Conservation (phyloP, 495 filamentous ascomycete genomes). For the Talaromyces stipitatus region DNA sequence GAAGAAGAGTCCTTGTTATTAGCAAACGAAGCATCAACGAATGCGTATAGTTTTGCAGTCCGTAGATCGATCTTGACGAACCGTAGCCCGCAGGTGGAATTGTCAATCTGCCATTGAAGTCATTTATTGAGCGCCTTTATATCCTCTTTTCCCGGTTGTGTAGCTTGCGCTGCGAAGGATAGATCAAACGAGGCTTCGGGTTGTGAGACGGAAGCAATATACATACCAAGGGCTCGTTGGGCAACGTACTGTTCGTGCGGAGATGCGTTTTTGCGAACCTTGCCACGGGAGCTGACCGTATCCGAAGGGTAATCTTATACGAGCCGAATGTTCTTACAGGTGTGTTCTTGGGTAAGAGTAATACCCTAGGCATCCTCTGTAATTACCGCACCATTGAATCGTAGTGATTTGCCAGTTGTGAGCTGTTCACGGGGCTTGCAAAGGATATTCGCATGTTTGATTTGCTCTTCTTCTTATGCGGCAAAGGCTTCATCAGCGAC, state of each 20-base stretch:
- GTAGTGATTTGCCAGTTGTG: neutral
- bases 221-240: neutral
- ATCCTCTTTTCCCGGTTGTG: neutral
- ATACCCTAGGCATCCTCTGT: neutral
- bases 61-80: neutral
- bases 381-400: neutral
- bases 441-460: neutral
- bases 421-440: neutral
- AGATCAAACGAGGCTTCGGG: neutral
- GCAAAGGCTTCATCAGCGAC: neutral
- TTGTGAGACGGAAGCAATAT: neutral
- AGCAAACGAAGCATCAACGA: slow-evolving; percentile 10
- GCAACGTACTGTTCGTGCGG: neutral
- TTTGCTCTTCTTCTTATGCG: neutral
- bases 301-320: neutral
- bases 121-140: neutral
- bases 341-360: neutral
- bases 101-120: neutral
- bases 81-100: neutral
- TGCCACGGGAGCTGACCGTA: neutral
- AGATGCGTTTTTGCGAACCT: neutral
- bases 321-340: neutral
- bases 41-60: slow-evolving; percentile 4
- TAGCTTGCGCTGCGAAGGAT: neutral
- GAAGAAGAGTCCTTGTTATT: slow-evolving; percentile 12